Percentiles rank a stretch among this genome's conserved stretches.
These are phyloP conservation scores for Primulina huaijiensis DNA, from an alignment of 257 asterid genomes.

Conservation along the genomic window DNA sequence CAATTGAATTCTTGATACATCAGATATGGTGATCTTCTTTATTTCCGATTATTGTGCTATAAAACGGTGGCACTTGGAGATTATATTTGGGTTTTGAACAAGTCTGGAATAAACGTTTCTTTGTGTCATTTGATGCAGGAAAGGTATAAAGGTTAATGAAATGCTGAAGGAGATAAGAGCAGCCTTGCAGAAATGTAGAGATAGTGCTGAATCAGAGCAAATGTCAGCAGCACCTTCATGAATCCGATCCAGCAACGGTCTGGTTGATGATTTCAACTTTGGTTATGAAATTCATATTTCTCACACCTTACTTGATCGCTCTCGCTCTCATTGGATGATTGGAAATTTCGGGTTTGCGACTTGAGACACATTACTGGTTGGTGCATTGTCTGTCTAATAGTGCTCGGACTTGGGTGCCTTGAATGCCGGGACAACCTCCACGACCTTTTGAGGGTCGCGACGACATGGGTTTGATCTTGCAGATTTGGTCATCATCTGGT, in stretches of 20 bases:
- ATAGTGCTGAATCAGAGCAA: conserved; percentile 20
- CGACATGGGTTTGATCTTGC: too few species aligned
- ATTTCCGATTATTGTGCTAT: too few species aligned
- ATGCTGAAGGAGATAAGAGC: conserved; percentile 69
- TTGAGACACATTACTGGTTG: background rate
- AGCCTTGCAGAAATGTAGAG: conserved; percentile 53
- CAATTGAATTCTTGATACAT: background rate
- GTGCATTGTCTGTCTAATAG: background rate
- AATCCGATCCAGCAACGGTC: background rate
- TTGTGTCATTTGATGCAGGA: conserved; percentile 44
- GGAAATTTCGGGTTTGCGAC: background rate
- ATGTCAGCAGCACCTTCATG: conserved; percentile 12
- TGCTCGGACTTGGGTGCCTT: too few species aligned
- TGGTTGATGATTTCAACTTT: background rate
- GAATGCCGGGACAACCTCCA: too few species aligned
- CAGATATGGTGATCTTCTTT: background rate
- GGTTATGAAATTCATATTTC: background rate
- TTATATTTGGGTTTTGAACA: background rate
- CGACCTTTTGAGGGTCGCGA: too few species aligned
- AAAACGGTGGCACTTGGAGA: background rate
- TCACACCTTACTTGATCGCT: background rate
- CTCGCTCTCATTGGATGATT: too few species aligned
- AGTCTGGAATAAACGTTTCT: background rate
- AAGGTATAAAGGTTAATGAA: conserved; percentile 47
- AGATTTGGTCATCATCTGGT: background rate